These are phyloP conservation scores for Alternaria solani DNA, from an alignment of 2,329 filamentous ascomycete genomes.

Conservation along the genomic window DNA sequence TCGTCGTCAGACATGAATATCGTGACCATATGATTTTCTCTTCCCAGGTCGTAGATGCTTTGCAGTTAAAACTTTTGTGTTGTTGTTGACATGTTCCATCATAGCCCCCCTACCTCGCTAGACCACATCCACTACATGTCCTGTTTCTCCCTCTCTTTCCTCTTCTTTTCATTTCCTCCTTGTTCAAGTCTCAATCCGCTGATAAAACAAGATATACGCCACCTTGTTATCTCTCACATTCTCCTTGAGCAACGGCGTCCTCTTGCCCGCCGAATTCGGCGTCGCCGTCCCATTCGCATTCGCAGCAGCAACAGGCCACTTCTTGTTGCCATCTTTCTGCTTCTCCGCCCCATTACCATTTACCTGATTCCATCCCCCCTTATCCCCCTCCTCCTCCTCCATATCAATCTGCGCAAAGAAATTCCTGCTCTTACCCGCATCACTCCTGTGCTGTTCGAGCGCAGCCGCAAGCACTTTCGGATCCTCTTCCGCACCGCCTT, in stretches of 20 bases:
- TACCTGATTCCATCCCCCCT: slow-evolving; percentile 85
- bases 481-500: slow-evolving; percentile 82
- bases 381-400: slow-evolving; percentile 71
- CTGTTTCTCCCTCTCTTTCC: too few species aligned
- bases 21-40: slow-evolving; percentile 12
- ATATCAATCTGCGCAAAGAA: slow-evolving; percentile 71
- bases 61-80: neutral
- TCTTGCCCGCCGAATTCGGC: slow-evolving; percentile 59
- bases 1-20: neutral
- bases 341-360: slow-evolving; percentile 71
- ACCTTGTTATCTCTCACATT: slow-evolving; percentile 91
- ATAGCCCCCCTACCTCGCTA: neutral
- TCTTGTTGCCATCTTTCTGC: slow-evolving; percentile 67
- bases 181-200: slow-evolving; percentile 65
- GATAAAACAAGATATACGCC: slow-evolving; percentile 95
- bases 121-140: neutral
- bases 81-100: slow-evolving; percentile 12
- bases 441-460: slow-evolving; percentile 72
- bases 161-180: neutral
- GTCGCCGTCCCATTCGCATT: slow-evolving; percentile 69
- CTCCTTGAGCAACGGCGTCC: slow-evolving; percentile 61
- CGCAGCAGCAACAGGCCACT: slow-evolving; percentile 63
- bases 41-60: neutral
- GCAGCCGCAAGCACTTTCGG: slow-evolving; percentile 71
- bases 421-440: slow-evolving; percentile 66